Evolutionary conservation across 805 yeast species (phyloP).

Genomic region (Priceomyces medius): DNA sequence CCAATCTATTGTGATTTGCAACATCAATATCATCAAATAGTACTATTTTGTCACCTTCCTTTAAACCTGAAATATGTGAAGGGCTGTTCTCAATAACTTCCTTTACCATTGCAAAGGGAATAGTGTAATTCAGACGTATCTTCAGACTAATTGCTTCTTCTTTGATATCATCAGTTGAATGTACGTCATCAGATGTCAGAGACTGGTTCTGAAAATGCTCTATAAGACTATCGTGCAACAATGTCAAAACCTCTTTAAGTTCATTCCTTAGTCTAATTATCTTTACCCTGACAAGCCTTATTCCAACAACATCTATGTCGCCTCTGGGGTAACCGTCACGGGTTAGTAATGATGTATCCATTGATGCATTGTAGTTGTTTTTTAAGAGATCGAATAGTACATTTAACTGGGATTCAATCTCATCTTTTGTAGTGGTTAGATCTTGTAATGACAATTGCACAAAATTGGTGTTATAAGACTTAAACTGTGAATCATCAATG

Average conservation of each 20-base stretch:
- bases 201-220: constrained; percentile 34
- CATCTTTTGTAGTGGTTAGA: constrained; percentile 13
- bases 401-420: constrained; percentile 26
- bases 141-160: neutral
- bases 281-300: constrained; percentile 60
- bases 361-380: constrained; percentile 48
- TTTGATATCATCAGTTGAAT: neutral
- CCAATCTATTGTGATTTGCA: constrained; percentile 53
- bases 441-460: constrained; percentile 7
- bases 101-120: constrained; percentile 58
- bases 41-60: constrained; percentile 52
- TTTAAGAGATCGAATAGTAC: constrained; percentile 42
- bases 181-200: neutral
- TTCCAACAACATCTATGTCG: constrained; percentile 74
- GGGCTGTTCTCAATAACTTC: constrained; percentile 57
- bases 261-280: constrained; percentile 74
- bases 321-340: constrained; percentile 81
- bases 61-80: constrained; percentile 52
- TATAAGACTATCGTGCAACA: constrained; percentile 47
- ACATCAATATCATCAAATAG: constrained; percentile 55
- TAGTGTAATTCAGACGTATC: constrained; percentile 1
- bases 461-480: constrained; percentile 19
- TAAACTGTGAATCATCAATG: constrained; percentile 22
- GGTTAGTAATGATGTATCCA: constrained; percentile 64
- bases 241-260: constrained; percentile 46